phyloP scores from a whole-genome alignment of 2,329 filamentous ascomycete species.

The Penicillium fuscoglaucum region DNA sequence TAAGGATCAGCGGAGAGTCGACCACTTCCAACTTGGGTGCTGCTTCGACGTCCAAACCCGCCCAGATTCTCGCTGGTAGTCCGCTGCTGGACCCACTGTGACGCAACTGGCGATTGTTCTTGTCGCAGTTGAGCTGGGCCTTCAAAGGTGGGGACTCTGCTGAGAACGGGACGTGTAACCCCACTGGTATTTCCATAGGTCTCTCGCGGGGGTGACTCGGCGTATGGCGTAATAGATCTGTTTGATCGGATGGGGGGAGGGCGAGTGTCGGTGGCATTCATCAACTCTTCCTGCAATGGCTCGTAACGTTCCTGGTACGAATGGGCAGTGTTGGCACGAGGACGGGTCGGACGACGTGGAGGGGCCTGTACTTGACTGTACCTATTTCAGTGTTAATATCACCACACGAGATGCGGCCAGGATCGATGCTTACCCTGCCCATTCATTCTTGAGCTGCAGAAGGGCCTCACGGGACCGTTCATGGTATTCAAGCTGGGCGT shows the following conservation, averaged over 20 bases:
- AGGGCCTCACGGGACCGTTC: constrained; percentile 87
- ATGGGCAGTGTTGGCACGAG: constrained; percentile 64
- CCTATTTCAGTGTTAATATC: constrained; percentile 16
- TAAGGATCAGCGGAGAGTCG: constrained; percentile 49
- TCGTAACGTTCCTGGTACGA: constrained; percentile 62
- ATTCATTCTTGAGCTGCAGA: constrained; percentile 65
- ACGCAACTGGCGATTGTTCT: constrained; percentile 52
- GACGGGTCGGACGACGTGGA: constrained; percentile 50
- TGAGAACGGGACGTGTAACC: constrained; percentile 50
- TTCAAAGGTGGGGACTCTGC: constrained; percentile 60
- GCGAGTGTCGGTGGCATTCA: constrained; percentile 49
- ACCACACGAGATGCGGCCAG: neutral
- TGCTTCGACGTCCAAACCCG: constrained; percentile 44
- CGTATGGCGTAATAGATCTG: constrained; percentile 35
- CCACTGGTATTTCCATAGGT: constrained; percentile 27
- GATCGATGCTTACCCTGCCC: constrained; percentile 56
- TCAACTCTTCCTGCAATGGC: constrained; percentile 57
- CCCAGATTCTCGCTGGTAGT: constrained; percentile 57
- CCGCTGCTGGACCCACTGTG: constrained; percentile 49
- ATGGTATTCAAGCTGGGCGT: constrained; percentile 87
- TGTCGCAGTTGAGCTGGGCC: constrained; percentile 54
- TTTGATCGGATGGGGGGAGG: constrained; percentile 54
- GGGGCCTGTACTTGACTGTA: constrained; percentile 27
- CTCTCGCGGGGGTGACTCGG: constrained; percentile 43
- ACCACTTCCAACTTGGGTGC: constrained; percentile 49